These are phyloP conservation scores for Fagopyrum tataricum DNA, from an alignment of 148 eudicot species.

Conservation along the genomic window DNA sequence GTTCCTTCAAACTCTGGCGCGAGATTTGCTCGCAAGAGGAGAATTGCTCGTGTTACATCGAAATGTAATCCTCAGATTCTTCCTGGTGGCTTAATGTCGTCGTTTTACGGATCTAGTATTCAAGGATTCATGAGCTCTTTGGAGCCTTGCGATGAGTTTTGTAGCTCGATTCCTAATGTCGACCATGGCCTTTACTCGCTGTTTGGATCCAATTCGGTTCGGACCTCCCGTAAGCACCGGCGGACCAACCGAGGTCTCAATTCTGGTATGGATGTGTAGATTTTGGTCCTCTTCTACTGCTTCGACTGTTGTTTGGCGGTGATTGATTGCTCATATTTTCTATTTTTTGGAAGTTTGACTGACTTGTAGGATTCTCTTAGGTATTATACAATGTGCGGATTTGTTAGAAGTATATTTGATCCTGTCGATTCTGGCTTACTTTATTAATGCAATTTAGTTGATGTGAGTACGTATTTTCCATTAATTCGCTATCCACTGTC, in stretches of 20 bases:
- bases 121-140: constrained; percentile 34
- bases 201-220: constrained; percentile 34
- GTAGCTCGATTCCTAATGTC: constrained; percentile 18
- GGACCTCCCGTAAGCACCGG: constrained; percentile 22
- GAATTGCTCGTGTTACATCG: constrained; percentile 18
- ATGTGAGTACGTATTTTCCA: background rate
- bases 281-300: background rate
- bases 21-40: constrained; percentile 19
- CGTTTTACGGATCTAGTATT: constrained; percentile 32
- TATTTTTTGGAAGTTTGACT: background rate
- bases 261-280: constrained; percentile 27
- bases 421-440: constrained; percentile 10
- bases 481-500: too few relatives aligned
- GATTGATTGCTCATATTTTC: constrained; percentile 1
- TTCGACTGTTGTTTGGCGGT: background rate
- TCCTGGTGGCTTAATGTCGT: constrained; percentile 18
- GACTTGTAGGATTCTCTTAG: background rate
- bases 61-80: constrained; percentile 18
- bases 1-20: constrained; percentile 7
- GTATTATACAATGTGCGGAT: background rate
- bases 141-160: constrained; percentile 34
- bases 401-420: background rate
- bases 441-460: constrained; percentile 28
- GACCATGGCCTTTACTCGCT: constrained; percentile 24
- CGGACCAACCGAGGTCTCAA: constrained; percentile 32